A percentile compares a stretch with the other conserved stretches of the same genome.
Conservation (phyloP, 2,329 filamentous ascomycete species). For the Epichloe uncinata region DNA sequence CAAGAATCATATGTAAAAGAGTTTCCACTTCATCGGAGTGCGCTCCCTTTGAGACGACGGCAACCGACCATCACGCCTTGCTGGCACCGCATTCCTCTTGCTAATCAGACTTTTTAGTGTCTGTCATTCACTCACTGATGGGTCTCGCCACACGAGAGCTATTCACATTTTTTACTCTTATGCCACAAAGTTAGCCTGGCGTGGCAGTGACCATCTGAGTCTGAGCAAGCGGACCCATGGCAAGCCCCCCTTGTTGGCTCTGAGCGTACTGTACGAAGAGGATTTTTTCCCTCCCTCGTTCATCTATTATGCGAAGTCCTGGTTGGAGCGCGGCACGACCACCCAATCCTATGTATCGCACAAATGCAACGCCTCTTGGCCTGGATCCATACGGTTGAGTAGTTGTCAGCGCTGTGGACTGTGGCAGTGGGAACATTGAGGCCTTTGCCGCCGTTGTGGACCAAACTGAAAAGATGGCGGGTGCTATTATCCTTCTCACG, state of each 20-base stretch:
- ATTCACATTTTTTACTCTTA: neutral
- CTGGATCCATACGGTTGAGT: neutral
- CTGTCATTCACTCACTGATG: neutral
- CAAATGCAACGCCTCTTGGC: slow-evolving; percentile 2
- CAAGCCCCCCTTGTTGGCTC: slow-evolving; percentile 5
- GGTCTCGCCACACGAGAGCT: too few relatives aligned
- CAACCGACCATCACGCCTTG: neutral
- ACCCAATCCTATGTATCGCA: neutral
- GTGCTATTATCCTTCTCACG: neutral
- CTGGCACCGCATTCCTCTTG: slow-evolving; percentile 2
- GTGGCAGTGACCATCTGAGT: neutral
- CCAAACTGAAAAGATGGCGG: neutral
- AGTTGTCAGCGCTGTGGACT: neutral
- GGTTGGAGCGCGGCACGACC: slow-evolving; percentile 1
- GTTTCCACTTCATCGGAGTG: neutral
- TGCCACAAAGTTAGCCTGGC: slow-evolving; percentile 4
- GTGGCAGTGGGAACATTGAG: neutral
- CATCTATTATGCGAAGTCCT: too few relatives aligned
- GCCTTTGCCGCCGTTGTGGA: neutral
- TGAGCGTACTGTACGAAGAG: neutral
- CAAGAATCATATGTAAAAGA: neutral
- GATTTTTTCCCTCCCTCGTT: too few relatives aligned
- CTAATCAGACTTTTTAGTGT: slow-evolving; percentile 3
- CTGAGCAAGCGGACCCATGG: slow-evolving; percentile 3
- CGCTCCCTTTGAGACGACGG: neutral